phyloP scores from a whole-genome alignment of 2,329 filamentous ascomycete species.

The Pyricularia grisea region DNA sequence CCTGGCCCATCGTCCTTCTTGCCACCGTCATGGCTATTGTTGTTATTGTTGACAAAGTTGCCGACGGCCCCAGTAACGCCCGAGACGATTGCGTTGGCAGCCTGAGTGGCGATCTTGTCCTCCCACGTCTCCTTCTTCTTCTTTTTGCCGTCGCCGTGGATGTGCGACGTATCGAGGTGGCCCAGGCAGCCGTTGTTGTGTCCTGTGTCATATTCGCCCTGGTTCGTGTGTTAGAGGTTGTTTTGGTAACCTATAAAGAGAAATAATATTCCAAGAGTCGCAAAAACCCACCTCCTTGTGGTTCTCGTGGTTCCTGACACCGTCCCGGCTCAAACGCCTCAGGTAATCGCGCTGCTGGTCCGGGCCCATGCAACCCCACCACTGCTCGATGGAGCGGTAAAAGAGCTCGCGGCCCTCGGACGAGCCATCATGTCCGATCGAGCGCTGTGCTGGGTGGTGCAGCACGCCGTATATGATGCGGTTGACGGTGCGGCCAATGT shows the following conservation, averaged over 20 bases:
- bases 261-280: too few relatives aligned
- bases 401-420: constrained; percentile 1
- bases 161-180: not conserved
- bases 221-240: not conserved
- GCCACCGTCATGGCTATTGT: not conserved
- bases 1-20: not conserved
- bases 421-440: not conserved
- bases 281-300: not conserved
- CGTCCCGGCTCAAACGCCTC: not conserved
- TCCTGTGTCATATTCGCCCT: constrained; percentile 2
- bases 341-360: constrained; percentile 1
- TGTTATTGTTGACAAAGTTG: not conserved
- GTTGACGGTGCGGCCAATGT: not conserved
- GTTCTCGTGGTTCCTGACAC: constrained; percentile 4
- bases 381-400: constrained; percentile 2
- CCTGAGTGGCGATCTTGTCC: constrained; percentile 2
- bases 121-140: constrained; percentile 4
- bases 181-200: constrained; percentile 2
- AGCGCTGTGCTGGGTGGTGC: constrained; percentile 2
- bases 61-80: not conserved
- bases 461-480: constrained; percentile 3
- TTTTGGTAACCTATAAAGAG: too few relatives aligned
- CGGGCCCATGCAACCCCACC: not conserved
- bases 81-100: constrained; percentile 1
- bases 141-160: constrained; percentile 1